Percentiles rank a stretch among this genome's conserved stretches.
Conservation (phyloP, 1,284 basidiomycete species). For the Microbotryum silenes-acaulis region DNA sequence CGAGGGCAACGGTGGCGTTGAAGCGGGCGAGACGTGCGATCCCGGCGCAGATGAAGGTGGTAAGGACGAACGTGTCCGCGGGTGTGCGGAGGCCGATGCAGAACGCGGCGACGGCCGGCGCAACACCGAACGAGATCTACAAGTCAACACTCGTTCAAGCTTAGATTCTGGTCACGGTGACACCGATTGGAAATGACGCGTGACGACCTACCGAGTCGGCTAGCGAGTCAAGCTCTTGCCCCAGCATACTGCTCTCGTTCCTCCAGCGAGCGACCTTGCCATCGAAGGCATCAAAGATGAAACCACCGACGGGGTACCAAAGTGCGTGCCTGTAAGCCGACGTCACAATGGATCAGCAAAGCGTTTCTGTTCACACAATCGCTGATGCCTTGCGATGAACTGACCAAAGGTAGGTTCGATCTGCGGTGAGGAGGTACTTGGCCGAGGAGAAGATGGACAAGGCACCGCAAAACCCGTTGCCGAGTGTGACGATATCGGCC, state of each 20-base stretch:
- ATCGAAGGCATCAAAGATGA: conserved; percentile 96
- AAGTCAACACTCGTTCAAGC: no score
- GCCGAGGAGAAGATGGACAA: conserved; percentile 91
- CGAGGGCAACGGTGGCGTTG: conserved; percentile 92
- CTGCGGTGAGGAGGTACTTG: conserved; percentile 73
- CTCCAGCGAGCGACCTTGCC: conserved; percentile 97
- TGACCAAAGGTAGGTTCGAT: conserved; percentile 66
- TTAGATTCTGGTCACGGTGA: neutral
- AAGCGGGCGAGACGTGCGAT: conserved; percentile 93
- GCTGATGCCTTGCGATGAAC: neutral
- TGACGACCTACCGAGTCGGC: conserved; percentile 71
- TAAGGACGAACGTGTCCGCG: conserved; percentile 77
- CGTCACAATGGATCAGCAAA: no score
- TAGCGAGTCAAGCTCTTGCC: conserved; percentile 93
- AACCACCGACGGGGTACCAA: conserved; percentile 81
- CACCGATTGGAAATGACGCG: no score
- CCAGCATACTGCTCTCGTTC: conserved; percentile 90
- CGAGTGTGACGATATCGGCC: conserved; percentile 97
- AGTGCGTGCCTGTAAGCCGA: conserved; percentile 55
- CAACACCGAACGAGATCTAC: conserved; percentile 93
- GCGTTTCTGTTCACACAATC: neutral
- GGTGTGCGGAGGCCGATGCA: conserved; percentile 80
- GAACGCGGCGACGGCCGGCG: conserved; percentile 81
- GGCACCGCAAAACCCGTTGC: conserved; percentile 98
- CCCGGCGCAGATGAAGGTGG: conserved; percentile 89